Conservation (phyloP, 805 yeast genomes). For the Metschnikowia continentalis region DNA sequence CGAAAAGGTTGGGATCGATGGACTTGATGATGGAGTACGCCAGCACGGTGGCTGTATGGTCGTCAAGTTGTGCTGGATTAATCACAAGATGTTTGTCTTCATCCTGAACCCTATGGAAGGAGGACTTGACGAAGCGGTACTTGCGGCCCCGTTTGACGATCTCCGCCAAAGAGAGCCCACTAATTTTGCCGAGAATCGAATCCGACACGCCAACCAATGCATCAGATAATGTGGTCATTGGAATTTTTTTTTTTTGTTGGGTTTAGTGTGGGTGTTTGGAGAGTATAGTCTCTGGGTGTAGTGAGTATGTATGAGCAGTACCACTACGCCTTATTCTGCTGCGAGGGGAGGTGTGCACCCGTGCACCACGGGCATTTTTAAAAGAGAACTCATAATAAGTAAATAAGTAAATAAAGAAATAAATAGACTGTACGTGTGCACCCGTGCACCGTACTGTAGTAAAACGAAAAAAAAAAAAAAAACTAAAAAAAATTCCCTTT, state of each 20-base stretch:
- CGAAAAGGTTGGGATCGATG: constrained; percentile 30
- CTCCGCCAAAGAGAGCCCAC: constrained; percentile 31
- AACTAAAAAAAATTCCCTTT: no score
- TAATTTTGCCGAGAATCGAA: constrained; percentile 31
- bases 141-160: constrained; percentile 44
- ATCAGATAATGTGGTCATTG: constrained; percentile 19
- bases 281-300: no score
- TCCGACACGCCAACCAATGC: constrained; percentile 36
- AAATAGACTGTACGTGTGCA: no score
- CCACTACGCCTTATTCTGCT: no score
- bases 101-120: constrained; percentile 45
- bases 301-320: no score
- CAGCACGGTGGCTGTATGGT: constrained; percentile 37
- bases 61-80: constrained; percentile 25
- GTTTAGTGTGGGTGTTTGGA: neutral
- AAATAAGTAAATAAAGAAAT: no score
- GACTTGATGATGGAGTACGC: constrained; percentile 40
- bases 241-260: no score
- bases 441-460: no score
- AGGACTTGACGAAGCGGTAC: constrained; percentile 45
- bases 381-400: no score
- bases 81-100: constrained; percentile 48
- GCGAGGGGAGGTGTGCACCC: no score
- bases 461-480: no score
- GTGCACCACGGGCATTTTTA: no score